Conservation (phyloP, 805 yeast genomes). For the Candida sakaeoensis region DNA sequence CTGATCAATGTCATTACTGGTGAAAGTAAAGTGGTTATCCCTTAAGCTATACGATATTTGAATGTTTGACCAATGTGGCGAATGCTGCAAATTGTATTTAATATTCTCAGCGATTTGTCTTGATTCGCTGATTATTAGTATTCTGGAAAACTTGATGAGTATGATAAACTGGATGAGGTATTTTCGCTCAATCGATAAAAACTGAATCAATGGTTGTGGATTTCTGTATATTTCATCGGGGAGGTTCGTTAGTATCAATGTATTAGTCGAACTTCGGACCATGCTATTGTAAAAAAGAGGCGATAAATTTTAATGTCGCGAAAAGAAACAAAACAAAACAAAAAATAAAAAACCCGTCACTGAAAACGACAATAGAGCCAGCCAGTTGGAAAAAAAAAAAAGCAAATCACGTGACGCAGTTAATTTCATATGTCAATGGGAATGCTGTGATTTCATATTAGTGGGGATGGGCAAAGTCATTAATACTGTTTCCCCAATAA, state of each 20-base stretch:
- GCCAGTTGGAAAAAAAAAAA: neutral
- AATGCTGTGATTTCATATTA: too few species aligned
- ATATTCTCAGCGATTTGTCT: slow-evolving; percentile 19
- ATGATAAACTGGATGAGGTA: slow-evolving; percentile 30
- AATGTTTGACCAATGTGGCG: slow-evolving; percentile 16
- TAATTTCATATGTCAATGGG: neutral
- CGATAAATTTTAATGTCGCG: neutral
- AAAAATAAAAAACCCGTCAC: neutral
- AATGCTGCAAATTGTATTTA: slow-evolving; percentile 13
- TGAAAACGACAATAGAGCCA: too few species aligned
- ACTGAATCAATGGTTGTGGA: slow-evolving; percentile 24
- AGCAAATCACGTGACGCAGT: neutral
- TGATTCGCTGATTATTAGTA: slow-evolving; percentile 30
- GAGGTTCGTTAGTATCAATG: slow-evolving; percentile 33
- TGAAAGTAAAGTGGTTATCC: slow-evolving; percentile 22
- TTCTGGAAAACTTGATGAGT: slow-evolving; percentile 30
- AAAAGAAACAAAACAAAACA: too few species aligned
- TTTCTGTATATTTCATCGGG: slow-evolving; percentile 18
- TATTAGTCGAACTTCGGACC: slow-evolving; percentile 26
- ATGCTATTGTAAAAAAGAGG: neutral
- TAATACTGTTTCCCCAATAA: too few species aligned
- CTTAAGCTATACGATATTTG: slow-evolving; percentile 29
- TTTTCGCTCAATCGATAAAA: slow-evolving; percentile 19
- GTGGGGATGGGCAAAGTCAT: too few species aligned
- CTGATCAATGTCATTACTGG: neutral